Evolutionary conservation across 495 filamentous ascomycete genomes (phyloP), one percentile per base, ranked within the genome.

Genomic region (Neurospora sp.): DNA sequence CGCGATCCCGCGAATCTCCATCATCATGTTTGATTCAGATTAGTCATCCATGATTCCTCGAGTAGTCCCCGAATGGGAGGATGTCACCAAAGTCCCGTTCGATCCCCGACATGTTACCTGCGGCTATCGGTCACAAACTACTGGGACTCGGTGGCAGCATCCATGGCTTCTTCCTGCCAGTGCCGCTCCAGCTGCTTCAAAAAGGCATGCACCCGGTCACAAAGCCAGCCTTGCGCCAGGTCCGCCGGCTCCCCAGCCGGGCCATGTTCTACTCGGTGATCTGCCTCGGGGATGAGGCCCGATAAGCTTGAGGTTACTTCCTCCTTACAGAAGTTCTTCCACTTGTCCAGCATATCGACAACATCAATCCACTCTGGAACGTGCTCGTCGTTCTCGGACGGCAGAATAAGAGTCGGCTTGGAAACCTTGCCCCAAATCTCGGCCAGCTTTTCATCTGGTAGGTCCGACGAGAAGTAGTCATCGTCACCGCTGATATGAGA

Each of bases 401-500:
- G 90, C 72, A 97, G 79, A 37, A 91, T 86, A 74, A 89, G 82
- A 45, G 94, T 70, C 12, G 89, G 85, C 39, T 85, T 87, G 41
- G 84, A 75, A 70, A 85, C 73, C 37, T 84, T 84, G 48, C 92
- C 81, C 86, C 96, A 97, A 37, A 86, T 92, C 59, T 81, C 76
- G 61, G 73, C 70, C 59, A 94, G 80, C 70, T 85, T 80, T 69
- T 87, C 80, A 68, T 92, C 90, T 0, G 80, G 78, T 65, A 97
- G 82, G 79, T 95, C 93, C 8, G 91, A 91, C 72, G 90, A 93
- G 82, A 98, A 99, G 74, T 92, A 91, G 79, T 98, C 96, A 81
- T 99, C 95, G 68, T 90, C 90, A 14, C 92, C 91, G 73, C 80
- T 89, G 76, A 20, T 38, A 20, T 71, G 39, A 17, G 39, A 35